Conservation (phyloP, 1,284 basidiomycete genomes). For the Trichosporon faecale region DNA sequence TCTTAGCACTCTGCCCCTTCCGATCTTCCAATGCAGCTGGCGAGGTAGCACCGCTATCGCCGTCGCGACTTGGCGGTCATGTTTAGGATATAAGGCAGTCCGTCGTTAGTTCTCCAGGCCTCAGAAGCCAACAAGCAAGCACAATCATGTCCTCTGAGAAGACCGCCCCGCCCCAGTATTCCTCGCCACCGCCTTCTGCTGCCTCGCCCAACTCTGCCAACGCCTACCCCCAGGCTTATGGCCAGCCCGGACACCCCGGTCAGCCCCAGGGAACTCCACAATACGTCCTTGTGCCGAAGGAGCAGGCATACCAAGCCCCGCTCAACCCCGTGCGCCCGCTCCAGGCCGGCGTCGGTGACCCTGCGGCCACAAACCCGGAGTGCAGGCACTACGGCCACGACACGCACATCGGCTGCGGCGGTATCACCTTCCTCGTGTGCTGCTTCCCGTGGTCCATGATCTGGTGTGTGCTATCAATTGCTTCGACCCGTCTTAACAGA, state of each 20-base stretch:
- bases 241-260: not conserved
- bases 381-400: slow-evolving; percentile 10
- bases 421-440: slow-evolving; percentile 6
- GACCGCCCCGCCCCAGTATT: too few species aligned
- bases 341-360: not conserved
- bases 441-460: slow-evolving; percentile 11
- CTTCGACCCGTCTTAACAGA: not conserved
- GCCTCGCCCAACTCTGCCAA: too few species aligned
- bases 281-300: not conserved
- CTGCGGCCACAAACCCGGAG: not conserved
- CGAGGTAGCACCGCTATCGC: too few species aligned
- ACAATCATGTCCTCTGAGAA: too few species aligned
- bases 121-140: too few species aligned
- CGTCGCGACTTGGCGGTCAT: too few species aligned
- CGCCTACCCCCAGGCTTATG: too few species aligned
- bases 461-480: slow-evolving; percentile 1
- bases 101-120: too few species aligned
- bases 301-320: not conserved
- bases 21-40: too few species aligned
- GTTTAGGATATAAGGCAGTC: too few species aligned
- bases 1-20: too few species aligned
- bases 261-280: not conserved
- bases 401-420: slow-evolving; percentile 7
- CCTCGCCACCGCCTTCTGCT: too few species aligned
- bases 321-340: not conserved